These are phyloP conservation scores for Eucalyptus cloeziana DNA, from an alignment of 345 rosid species.

Conservation along the genomic window DNA sequence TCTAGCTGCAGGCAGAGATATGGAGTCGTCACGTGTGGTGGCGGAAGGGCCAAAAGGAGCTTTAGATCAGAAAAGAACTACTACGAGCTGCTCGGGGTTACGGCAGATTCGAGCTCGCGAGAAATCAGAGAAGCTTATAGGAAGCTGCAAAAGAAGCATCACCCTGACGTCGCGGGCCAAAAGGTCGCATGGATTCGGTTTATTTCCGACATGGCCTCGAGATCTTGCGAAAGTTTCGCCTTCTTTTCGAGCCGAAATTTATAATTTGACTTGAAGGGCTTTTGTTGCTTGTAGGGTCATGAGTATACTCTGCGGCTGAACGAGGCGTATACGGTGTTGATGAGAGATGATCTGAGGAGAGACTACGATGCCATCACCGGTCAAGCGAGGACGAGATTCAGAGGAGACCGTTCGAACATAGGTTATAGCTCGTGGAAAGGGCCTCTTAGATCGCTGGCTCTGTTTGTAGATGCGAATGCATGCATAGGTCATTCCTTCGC, in stretches of 20 bases:
- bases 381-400: neutral
- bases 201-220: neutral
- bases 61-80: constrained; percentile 17
- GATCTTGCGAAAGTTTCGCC: neutral
- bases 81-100: constrained; percentile 45
- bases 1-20: neutral
- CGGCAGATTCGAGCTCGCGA: constrained; percentile 20
- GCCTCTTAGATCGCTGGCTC: constrained; percentile 36
- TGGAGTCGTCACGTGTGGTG: constrained; percentile 14
- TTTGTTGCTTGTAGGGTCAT: constrained; percentile 15
- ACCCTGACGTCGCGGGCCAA: constrained; percentile 56
- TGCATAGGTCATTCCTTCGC: constrained; percentile 27
- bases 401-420: neutral
- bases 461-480: constrained; percentile 45
- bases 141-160: constrained; percentile 51
- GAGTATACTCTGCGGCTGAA: constrained; percentile 30
- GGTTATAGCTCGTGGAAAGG: constrained; percentile 56
- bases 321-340: constrained; percentile 39
- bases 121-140: constrained; percentile 49
- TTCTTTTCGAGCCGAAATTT: neutral
- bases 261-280: neutral
- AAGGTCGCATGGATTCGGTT: constrained; percentile 8
- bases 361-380: constrained; percentile 32
- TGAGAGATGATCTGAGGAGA: constrained; percentile 23
- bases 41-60: neutral